These are phyloP conservation scores for Lyophyllum shimeji DNA, from an alignment of 768 basidiomycete species.

Conservation along the genomic window DNA sequence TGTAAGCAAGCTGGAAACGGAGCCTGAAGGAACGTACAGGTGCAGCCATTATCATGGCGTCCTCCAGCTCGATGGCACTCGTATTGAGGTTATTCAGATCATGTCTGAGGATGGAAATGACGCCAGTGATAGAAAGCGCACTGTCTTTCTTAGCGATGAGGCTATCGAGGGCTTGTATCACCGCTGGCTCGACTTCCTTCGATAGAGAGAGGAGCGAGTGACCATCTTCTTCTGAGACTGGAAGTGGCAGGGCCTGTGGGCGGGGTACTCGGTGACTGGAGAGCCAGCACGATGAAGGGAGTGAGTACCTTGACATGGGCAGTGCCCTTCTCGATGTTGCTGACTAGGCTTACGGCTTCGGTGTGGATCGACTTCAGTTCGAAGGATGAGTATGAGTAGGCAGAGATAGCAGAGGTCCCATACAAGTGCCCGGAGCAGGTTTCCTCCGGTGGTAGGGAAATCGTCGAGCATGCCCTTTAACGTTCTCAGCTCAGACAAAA, in stretches of 20 bases:
- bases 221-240: constrained; percentile 22
- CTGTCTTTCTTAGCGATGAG: constrained; percentile 22
- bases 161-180: constrained; percentile 17
- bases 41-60: constrained; percentile 21
- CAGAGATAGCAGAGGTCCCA: not conserved
- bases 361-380: constrained; percentile 26
- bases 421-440: constrained; percentile 23
- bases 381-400: not conserved
- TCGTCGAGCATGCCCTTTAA: constrained; percentile 26
- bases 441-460: constrained; percentile 28
- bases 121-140: constrained; percentile 16
- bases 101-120: constrained; percentile 23
- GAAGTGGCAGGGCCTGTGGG: not conserved
- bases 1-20: not conserved
- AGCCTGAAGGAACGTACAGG: constrained; percentile 23
- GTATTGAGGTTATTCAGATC: constrained; percentile 25
- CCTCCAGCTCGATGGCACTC: constrained; percentile 24
- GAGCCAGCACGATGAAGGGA: not conserved
- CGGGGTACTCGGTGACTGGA: not conserved
- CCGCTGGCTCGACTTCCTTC: constrained; percentile 21
- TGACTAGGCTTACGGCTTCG: constrained; percentile 17
- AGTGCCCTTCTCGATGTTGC: constrained; percentile 23
- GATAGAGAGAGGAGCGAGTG: constrained; percentile 16
- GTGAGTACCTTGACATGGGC: constrained; percentile 26
- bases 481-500: constrained; percentile 21